Percentiles rank a stretch among this genome's conserved stretches.
phyloP scores from a whole-genome alignment of 208 protist species.

The Trypanosoma rangeli region DNA sequence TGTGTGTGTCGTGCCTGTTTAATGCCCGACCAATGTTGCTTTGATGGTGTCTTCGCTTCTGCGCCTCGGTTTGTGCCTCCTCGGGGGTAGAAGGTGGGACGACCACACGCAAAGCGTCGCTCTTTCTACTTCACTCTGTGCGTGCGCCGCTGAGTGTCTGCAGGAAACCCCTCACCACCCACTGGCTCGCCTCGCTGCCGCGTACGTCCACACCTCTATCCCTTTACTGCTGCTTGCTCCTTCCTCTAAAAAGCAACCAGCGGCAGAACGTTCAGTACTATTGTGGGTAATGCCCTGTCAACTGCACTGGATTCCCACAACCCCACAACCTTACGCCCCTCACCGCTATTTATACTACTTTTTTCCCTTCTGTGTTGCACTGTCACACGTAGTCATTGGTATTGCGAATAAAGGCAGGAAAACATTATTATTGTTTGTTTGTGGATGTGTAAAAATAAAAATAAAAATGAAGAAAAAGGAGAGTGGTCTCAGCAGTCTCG shows the following conservation, averaged over 20 bases:
- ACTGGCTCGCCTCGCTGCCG: neutral
- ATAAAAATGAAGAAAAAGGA: neutral
- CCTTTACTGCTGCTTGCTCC: neutral
- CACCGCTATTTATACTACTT: neutral
- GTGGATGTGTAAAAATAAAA: neutral
- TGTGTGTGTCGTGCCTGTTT: neutral
- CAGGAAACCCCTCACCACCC: neutral
- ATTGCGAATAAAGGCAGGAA: neutral
- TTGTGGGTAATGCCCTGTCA: neutral
- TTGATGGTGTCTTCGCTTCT: neutral
- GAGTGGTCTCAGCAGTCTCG: neutral
- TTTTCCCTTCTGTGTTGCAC: neutral
- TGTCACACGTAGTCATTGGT: neutral
- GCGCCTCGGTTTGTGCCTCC: neutral
- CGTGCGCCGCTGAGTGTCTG: too few relatives aligned
- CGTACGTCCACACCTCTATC: neutral
- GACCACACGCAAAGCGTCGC: too few relatives aligned
- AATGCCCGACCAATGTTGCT: neutral
- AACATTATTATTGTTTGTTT: neutral
- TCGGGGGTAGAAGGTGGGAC: too few relatives aligned
- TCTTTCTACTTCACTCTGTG: too few relatives aligned
- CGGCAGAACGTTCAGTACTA: neutral
- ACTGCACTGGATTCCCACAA: neutral
- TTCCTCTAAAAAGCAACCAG: neutral
- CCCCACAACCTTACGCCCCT: neutral